A percentile compares a stretch with the other conserved stretches of the same genome.
Conservation (phyloP, 176 grass and related monocot species). For the Urochloa ruziziensis region DNA sequence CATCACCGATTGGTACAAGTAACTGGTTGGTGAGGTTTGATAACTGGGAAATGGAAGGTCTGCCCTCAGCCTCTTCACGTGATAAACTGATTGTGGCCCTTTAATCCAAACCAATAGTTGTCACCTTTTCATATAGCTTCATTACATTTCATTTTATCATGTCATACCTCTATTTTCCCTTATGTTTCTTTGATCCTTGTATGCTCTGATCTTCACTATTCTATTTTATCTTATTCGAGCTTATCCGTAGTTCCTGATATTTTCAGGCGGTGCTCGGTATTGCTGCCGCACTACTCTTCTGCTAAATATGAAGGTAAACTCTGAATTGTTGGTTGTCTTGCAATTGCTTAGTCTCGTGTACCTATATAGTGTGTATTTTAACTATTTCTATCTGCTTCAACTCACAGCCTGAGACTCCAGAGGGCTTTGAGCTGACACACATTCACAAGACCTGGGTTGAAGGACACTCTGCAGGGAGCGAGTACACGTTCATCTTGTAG, state of each 20-base stretch:
- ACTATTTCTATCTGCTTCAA: slow-evolving; percentile 12
- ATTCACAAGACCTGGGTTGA: slow-evolving; percentile 82
- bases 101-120: not conserved
- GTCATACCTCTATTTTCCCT: not conserved
- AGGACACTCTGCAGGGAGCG: slow-evolving; percentile 51
- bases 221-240: not conserved
- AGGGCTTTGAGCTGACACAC: slow-evolving; percentile 50
- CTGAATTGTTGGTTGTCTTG: not conserved
- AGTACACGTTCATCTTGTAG: slow-evolving; percentile 34
- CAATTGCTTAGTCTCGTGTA: not conserved
- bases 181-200: not conserved
- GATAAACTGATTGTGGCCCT: not conserved
- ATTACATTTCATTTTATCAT: not conserved
- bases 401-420: slow-evolving; percentile 49
- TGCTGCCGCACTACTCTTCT: slow-evolving; percentile 66
- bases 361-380: not conserved
- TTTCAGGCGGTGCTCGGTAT: slow-evolving; percentile 39
- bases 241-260: not conserved
- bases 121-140: not conserved
- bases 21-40: slow-evolving; percentile 86
- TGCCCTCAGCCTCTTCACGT: slow-evolving; percentile 7
- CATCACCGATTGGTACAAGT: slow-evolving; percentile 53
- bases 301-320: slow-evolving; percentile 62
- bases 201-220: not conserved
- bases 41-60: slow-evolving; percentile 83